A percentile compares a stretch with the other conserved stretches of the same genome.
These are phyloP conservation scores for Porcisia hertigi DNA, from an alignment of 208 protist species.

Conservation along the genomic window DNA sequence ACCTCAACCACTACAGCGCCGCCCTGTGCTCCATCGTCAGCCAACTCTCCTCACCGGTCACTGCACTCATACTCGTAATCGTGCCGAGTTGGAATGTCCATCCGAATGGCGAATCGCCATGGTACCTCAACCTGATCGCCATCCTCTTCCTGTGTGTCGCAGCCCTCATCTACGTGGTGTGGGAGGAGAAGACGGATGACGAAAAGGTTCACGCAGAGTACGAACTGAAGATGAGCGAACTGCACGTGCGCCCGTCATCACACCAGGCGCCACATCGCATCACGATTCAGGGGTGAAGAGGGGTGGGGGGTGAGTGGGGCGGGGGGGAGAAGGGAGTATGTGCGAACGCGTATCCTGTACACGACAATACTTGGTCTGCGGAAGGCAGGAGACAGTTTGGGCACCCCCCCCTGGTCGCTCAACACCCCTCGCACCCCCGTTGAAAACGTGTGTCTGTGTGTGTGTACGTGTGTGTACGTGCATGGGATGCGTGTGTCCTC, in stretches of 20 bases:
- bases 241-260: constrained; percentile 32
- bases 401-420: too few relatives aligned
- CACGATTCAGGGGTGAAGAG: constrained; percentile 15
- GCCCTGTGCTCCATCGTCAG: constrained; percentile 80
- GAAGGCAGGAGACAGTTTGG: too few relatives aligned
- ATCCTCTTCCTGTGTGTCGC: constrained; percentile 61
- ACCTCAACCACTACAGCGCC: constrained; percentile 89
- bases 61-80: constrained; percentile 73
- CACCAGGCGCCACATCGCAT: constrained; percentile 22
- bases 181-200: constrained; percentile 80
- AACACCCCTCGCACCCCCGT: too few relatives aligned
- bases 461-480: not conserved
- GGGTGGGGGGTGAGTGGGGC: not conserved
- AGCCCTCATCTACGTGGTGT: constrained; percentile 69
- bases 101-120: constrained; percentile 55
- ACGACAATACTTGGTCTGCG: too few relatives aligned
- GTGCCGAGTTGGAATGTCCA: constrained; percentile 71
- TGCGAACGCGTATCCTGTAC: too few relatives aligned
- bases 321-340: not conserved
- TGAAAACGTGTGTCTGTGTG: constrained; percentile 3
- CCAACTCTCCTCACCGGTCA: constrained; percentile 77
- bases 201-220: constrained; percentile 66
- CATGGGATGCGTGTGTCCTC: not conserved
- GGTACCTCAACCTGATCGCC: constrained; percentile 71
- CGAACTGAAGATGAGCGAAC: constrained; percentile 57